Evolutionary conservation across 495 filamentous ascomycete species (phyloP).

Genomic region (Aspergillus wentii): DNA sequence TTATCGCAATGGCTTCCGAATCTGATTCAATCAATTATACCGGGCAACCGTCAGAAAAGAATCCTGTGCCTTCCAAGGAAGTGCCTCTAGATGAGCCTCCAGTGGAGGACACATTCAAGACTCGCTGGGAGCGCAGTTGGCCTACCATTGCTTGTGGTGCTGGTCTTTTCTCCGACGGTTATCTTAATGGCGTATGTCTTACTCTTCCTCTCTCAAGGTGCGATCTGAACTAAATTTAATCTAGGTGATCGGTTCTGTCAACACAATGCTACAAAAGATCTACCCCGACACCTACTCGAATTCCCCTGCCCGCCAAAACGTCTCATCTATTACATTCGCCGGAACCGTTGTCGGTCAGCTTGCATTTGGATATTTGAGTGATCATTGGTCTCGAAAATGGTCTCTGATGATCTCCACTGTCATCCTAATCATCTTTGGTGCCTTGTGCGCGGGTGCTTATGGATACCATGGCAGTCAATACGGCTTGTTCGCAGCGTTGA

Average conservation of each 20-base stretch:
- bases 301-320: conserved; percentile 63
- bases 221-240: not conserved
- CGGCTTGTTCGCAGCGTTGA: conserved; percentile 76
- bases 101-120: conserved; percentile 37
- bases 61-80: conserved; percentile 4
- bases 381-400: conserved; percentile 79
- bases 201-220: not conserved
- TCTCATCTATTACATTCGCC: conserved; percentile 78
- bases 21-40: not conserved
- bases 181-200: conserved; percentile 67
- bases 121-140: conserved; percentile 57
- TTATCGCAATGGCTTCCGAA: too few relatives aligned
- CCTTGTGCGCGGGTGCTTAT: conserved; percentile 72
- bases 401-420: conserved; percentile 75
- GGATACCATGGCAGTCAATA: conserved; percentile 54
- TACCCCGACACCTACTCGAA: conserved; percentile 59
- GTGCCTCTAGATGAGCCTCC: conserved; percentile 20
- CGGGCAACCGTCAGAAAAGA: conserved; percentile 15
- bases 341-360: conserved; percentile 85
- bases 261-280: conserved; percentile 60
- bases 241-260: conserved; percentile 78
- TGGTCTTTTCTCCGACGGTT: conserved; percentile 86
- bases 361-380: conserved; percentile 74
- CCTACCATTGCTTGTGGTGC: conserved; percentile 79
- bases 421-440: conserved; percentile 79